Evolutionary conservation across 805 yeast species (phyloP).

Genomic region (Komagataella phaffii): DNA sequence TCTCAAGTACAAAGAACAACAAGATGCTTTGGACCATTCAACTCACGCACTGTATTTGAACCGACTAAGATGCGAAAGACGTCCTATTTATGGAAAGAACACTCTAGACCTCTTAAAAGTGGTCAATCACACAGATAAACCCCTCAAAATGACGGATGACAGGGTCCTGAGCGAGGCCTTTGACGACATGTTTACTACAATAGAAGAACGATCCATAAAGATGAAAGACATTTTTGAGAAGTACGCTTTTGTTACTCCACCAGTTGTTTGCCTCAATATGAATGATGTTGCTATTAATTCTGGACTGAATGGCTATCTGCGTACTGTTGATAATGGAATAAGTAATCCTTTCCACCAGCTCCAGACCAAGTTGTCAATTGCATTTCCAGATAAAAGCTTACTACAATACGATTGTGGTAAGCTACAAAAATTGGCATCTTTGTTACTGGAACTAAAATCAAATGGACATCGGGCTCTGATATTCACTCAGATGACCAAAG

Average conservation of each 20-base stretch:
- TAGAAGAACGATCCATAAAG: conserved; percentile 21
- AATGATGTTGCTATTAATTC: conserved; percentile 35
- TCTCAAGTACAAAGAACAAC: conserved; percentile 36
- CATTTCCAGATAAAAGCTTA: conserved; percentile 90
- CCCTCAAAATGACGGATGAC: conserved; percentile 7
- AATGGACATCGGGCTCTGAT: conserved; percentile 90
- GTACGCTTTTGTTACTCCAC: conserved; percentile 81
- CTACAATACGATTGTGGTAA: conserved; percentile 96
- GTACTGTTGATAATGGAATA: conserved; percentile 14
- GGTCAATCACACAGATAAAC: conserved; percentile 13
- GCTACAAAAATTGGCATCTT: conserved; percentile 66
- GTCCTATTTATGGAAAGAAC: conserved; percentile 60
- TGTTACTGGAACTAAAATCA: conserved; percentile 65
- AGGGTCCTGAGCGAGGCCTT: conserved; percentile 3
- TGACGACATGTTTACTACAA: conserved; percentile 25
- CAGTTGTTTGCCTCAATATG: conserved; percentile 67
- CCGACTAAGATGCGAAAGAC: conserved; percentile 43
- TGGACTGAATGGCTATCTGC: conserved; percentile 15
- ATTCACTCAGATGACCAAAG: conserved; percentile 97
- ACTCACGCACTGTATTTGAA: conserved; percentile 52
- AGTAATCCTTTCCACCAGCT: conserved; percentile 59
- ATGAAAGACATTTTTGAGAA: conserved; percentile 48
- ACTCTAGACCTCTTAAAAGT: conserved; percentile 27
- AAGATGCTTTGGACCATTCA: conserved; percentile 35
- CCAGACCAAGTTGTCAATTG: conserved; percentile 80